Percentiles rank a stretch among this genome's conserved stretches.
These are phyloP conservation scores for Eutypa lata DNA, from an alignment of 2,329 filamentous ascomycete species.

Conservation along the genomic window DNA sequence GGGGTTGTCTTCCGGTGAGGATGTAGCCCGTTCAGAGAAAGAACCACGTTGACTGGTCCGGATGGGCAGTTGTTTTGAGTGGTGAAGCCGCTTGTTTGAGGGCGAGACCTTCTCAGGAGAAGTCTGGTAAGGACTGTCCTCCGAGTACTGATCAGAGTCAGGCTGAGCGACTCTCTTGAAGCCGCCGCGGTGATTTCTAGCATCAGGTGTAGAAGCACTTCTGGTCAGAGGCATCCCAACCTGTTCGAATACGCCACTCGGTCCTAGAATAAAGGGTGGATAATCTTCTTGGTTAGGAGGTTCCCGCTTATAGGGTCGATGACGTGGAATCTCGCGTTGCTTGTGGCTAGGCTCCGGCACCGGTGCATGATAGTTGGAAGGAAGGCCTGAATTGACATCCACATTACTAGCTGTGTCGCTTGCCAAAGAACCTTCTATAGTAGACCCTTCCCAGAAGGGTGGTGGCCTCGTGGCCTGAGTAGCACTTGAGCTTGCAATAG, in stretches of 20 bases:
- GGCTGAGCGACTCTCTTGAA: constrained; percentile 17
- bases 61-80: constrained; percentile 18
- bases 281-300: constrained; percentile 13
- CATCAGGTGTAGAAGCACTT: constrained; percentile 29
- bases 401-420: constrained; percentile 30
- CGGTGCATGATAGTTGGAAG: not conserved
- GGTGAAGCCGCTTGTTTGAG: constrained; percentile 20
- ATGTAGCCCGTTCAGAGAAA: constrained; percentile 18
- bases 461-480: constrained; percentile 12
- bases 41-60: constrained; percentile 21
- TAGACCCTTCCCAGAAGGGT: constrained; percentile 32
- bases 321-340: constrained; percentile 21
- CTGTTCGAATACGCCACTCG: constrained; percentile 26
- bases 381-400: constrained; percentile 17
- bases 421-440: constrained; percentile 29
- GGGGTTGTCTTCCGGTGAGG: constrained; percentile 10
- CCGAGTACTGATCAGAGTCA: constrained; percentile 20
- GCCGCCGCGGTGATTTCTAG: constrained; percentile 19
- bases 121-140: constrained; percentile 22
- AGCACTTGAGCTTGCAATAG: constrained; percentile 7
- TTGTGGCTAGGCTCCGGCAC: constrained; percentile 14
- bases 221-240: constrained; percentile 20
- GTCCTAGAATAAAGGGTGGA: constrained; percentile 23
- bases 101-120: constrained; percentile 28
- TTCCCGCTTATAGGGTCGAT: constrained; percentile 19